Base-by-base conservation (phyloP, 257 asterid species). In the Lantana camara region DNA sequence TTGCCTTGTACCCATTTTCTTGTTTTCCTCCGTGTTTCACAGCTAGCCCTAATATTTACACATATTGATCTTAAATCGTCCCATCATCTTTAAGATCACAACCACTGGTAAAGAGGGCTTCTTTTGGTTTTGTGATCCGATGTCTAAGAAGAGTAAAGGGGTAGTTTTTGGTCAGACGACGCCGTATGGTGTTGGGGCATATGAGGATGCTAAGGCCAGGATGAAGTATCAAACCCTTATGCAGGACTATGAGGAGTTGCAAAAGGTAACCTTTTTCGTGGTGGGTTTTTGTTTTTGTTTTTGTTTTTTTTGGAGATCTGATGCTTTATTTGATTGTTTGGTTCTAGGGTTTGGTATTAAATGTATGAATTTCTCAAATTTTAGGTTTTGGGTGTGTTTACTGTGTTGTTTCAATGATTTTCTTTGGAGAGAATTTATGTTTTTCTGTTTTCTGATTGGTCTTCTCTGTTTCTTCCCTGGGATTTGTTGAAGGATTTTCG, bases 231-330 rank as follows among this genome's bases (percentile, higher is more conserved):
- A 70, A 69, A 60, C 70, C 42, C 95, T 93, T 68, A 34, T 82
- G 76, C 95, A 81, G 71, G 96, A 90, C 75, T 93, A 71, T 68
- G 79, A 70, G 35, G 89, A 87, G 38, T 72, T 93, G 83, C 80
- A 75, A 22, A 81, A 77, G 94, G 98, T 93, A 63, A 13, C 24
- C 29, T 50, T 63, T 45, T 16, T 57, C 32, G 32, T 30, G 34
- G 29, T 42, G 63, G 59, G 55, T 62, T 60, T 35, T 54, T 52
- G 32, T 41, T 65, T 22, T 67, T 37, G 42, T 47, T 66, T 54
- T n/a, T 9, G 14, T 48, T 56, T n/a, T n/a, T 63, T 63, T 48
- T 9, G 35, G 38, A 65, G 81, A 79, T 79, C 82, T 62, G 73
- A 41, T 50, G 50, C 5, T 44, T 70, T 53, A 0, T 69, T 29